These are phyloP conservation scores for Hanseniaspora clermontiae DNA, from an alignment of 805 yeast species.

Conservation along the genomic window DNA sequence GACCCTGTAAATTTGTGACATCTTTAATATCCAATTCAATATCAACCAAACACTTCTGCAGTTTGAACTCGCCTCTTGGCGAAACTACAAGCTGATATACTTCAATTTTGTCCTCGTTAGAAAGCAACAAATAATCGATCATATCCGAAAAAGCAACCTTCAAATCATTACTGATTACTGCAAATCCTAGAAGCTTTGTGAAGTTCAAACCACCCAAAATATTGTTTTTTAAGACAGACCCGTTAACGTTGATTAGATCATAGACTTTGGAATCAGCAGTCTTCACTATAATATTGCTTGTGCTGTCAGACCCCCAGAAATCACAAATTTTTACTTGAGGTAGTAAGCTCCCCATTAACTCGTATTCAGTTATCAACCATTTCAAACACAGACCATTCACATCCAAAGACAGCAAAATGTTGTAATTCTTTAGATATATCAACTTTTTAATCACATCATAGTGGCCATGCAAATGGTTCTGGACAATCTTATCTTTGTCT, in stretches of 20 bases:
- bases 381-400: conserved; percentile 30
- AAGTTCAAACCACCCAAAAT: conserved; percentile 31
- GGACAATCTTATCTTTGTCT: not conserved
- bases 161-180: conserved; percentile 23
- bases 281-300: not conserved
- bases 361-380: conserved; percentile 1
- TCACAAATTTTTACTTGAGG: not conserved
- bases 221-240: conserved; percentile 32
- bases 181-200: conserved; percentile 33
- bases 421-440: conserved; percentile 39
- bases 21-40: not conserved
- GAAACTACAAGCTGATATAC: not conserved
- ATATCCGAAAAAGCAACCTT: not conserved
- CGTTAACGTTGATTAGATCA: conserved; percentile 24
- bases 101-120: not conserved
- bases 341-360: not conserved
- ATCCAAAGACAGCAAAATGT: conserved; percentile 45
- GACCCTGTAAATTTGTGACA: not conserved
- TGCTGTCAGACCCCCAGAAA: not conserved
- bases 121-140: not conserved
- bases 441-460: conserved; percentile 35
- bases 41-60: not conserved
- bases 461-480: conserved; percentile 35
- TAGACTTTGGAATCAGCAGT: not conserved
- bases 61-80: conserved; percentile 10